Base-by-base conservation (phyloP, 2,329 filamentous ascomycete species). In the Fusarium aywerte region DNA sequence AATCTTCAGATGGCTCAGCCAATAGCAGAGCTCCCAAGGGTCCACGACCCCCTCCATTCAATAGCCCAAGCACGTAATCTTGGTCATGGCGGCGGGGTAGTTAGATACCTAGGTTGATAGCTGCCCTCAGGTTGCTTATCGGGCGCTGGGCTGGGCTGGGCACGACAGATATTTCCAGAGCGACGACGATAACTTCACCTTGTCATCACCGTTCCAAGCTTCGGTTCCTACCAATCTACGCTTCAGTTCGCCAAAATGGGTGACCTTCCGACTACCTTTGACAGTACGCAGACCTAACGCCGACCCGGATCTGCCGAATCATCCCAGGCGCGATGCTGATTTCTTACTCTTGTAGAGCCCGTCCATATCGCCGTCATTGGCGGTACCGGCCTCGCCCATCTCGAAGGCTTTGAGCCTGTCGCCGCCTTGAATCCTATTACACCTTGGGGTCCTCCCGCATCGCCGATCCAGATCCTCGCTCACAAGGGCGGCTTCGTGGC, bases 291-390 rank as follows among this genome's bases (percentile, higher is more conserved):
- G 44, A 40, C 44, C 31, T 40, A 33, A 48, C 23, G 40, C 45
- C 39, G 21, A 39, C 23, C 40, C 16, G n/a, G 32, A 29, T 25
- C 25, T 44, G 18, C 40, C 39, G 21, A 36, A 39, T 35, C 45
- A 20, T 16, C 40, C 38, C 27, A 50, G 44, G 21, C 40, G 45
- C 49, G 49, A 53, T 61, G 52, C 68, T 69, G 48, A 72, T 58
- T 47, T 33, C 44, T 49, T 16, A 58, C 49, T 45, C 51, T 67
- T 50, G 16, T 53, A 91, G 89, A 84, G 53, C 86, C 89, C 53
- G 89, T 96, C 74, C 88, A 89, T 71, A 96, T 97, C 75, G 95
- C 91, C 77, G 91, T 97, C 55, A 93, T 97, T 71, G 94, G 94
- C 79, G 96, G 96, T 73, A 99, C 96, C 36, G 96, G 96, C 54